Conservation (phyloP, 768 basidiomycete genomes). For the Lactifluus echinatus region DNA sequence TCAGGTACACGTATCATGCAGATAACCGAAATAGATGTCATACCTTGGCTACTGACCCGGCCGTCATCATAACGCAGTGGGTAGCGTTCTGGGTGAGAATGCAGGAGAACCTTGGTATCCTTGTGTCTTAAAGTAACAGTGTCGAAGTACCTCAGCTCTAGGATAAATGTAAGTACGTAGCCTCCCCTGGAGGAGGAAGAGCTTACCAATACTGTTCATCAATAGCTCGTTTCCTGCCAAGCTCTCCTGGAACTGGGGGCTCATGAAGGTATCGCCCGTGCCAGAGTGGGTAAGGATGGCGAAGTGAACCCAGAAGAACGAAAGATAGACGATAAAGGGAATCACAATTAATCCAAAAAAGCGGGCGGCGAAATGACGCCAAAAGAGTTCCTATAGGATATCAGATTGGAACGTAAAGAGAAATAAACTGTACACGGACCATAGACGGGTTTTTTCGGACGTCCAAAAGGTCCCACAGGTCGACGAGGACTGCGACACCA, state of each 20-base stretch:
- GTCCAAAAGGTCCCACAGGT: conserved; percentile 93
- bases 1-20: conserved; percentile 1
- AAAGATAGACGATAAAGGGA: conserved; percentile 86
- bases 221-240: conserved; percentile 86
- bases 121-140: conserved; percentile 82
- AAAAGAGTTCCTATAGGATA: conserved; percentile 50
- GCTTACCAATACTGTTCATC: conserved; percentile 80
- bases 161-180: background rate
- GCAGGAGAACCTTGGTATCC: conserved; percentile 87
- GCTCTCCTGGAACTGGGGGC: conserved; percentile 96
- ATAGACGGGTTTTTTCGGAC: conserved; percentile 78
- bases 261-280: conserved; percentile 94
- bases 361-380: conserved; percentile 81
- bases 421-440: background rate
- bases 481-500: conserved; percentile 85
- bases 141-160: conserved; percentile 93
- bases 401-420: background rate
- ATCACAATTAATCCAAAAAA: conserved; percentile 76
- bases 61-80: conserved; percentile 94
- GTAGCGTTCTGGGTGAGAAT: conserved; percentile 87
- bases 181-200: conserved; percentile 1
- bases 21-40: background rate
- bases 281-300: conserved; percentile 81
- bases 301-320: conserved; percentile 96
- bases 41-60: conserved; percentile 88